A percentile compares a stretch with the other conserved stretches of the same genome.
Evolutionary conservation across 306 rosid genomes (phyloP).

Genomic region (Urtica urens): DNA sequence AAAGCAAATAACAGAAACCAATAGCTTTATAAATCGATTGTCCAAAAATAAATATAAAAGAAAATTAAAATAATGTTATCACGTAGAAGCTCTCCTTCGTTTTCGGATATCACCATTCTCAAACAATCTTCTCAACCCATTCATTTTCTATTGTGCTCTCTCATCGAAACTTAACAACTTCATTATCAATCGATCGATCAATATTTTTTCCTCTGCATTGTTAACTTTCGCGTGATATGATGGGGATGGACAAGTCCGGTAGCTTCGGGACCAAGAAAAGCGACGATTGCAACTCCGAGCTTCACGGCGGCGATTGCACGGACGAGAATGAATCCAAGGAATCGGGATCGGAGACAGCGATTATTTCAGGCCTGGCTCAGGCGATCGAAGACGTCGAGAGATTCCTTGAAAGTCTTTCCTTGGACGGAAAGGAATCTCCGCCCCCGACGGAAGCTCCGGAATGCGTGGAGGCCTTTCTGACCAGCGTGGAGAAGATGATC

Average conservation of each 20-base stretch:
- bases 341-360: background rate
- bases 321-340: background rate
- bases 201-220: background rate
- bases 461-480: constrained; percentile 21
- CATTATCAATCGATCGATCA: too few relatives aligned
- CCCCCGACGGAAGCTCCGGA: constrained; percentile 24
- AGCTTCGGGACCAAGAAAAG: background rate
- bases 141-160: constrained; percentile 7
- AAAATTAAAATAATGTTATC: background rate
- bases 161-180: background rate
- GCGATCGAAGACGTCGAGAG: constrained; percentile 39
- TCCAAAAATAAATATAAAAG: background rate
- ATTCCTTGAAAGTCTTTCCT: constrained; percentile 13
- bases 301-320: constrained; percentile 6
- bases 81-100: constrained; percentile 13
- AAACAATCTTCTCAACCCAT: background rate
- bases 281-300: too few relatives aligned
- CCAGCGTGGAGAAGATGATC: constrained; percentile 27
- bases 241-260: background rate
- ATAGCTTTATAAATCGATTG: too few relatives aligned
- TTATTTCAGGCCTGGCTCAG: background rate
- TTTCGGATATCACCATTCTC: background rate
- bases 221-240: background rate
- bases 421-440: background rate
- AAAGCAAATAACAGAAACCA: constrained; percentile 5